Percentiles rank a stretch among this genome's conserved stretches.
Evolutionary conservation across 2,329 filamentous ascomycete genomes (phyloP).

Genomic region (Penicillium janthinellum): DNA sequence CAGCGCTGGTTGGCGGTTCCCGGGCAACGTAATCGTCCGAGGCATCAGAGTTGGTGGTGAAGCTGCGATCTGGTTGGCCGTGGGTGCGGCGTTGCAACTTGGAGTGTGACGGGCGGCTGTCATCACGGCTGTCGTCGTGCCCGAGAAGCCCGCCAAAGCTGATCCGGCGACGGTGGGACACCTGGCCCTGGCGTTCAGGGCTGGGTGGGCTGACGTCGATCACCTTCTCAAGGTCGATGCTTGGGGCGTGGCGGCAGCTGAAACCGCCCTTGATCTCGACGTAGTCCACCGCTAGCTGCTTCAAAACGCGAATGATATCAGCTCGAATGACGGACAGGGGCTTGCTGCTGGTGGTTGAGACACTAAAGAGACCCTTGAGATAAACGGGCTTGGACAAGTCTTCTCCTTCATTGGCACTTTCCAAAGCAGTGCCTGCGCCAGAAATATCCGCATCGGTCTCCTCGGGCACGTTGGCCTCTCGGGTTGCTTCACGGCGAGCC

Average conservation of each 20-base stretch:
- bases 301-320: slow-evolving; percentile 88
- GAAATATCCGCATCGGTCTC: slow-evolving; percentile 83
- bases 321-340: slow-evolving; percentile 80
- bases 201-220: slow-evolving; percentile 63
- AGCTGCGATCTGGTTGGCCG: slow-evolving; percentile 65
- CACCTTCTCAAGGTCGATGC: slow-evolving; percentile 80
- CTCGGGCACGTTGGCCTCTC: slow-evolving; percentile 79
- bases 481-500: slow-evolving; percentile 69
- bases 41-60: slow-evolving; percentile 79
- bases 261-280: slow-evolving; percentile 93
- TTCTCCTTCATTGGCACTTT: slow-evolving; percentile 61
- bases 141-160: slow-evolving; percentile 75
- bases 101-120: slow-evolving; percentile 52
- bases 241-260: slow-evolving; percentile 82
- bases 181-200: slow-evolving; percentile 51
- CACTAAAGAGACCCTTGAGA: slow-evolving; percentile 94
- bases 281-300: slow-evolving; percentile 86
- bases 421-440: slow-evolving; percentile 54
- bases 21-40: slow-evolving; percentile 71
- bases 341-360: slow-evolving; percentile 93
- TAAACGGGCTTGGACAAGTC: slow-evolving; percentile 86
- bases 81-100: slow-evolving; percentile 48
- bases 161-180: slow-evolving; percentile 72
- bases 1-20: slow-evolving; percentile 44
- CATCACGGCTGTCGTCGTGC: slow-evolving; percentile 68